Base-by-base conservation (phyloP, 106 monocot species). In the Phalaenopsis equestris region DNA sequence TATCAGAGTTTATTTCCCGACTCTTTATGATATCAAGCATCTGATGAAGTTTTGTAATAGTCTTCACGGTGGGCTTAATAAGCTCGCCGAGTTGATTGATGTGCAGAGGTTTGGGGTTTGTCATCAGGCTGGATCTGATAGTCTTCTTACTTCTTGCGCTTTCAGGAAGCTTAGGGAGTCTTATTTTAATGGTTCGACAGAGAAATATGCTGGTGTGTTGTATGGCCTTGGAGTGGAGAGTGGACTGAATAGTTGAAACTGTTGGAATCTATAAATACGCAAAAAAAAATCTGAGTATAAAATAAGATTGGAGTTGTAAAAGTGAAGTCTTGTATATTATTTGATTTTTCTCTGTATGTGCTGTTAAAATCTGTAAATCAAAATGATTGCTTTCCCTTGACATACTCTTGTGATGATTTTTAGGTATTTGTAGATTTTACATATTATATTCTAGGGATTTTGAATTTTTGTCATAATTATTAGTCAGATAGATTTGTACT, bases 21-120 rank as follows among this genome's bases (percentile, higher is more conserved):
- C 57, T 2, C 16, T 85, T 0, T 86, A 81, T 36, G 81, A 86
- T 56, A 76, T 85, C 30, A 85, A 85, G 73, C 85, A 85, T 41
- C 78, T 85, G 42, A 85, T 85, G 85, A 85, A 85, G 81, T 85
- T 85, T 78, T 81, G 78, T 49, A 85, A 85, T 49, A 81, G 85
- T 42, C 52, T 85, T 23, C 86, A 86, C 21, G 86, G 86, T 0
- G 86, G 86, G 37, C 55, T 86, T 14, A 86, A 86, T 67, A 86
- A 86, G 67, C 75, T 86, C 3, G 86, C 86, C 0, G 86, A 86
- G 81, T 64, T 86, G 74, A 48, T 86, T 8, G 86, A 82, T 64
- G 86, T 86, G 61, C 78, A 86, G 55, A 82, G 86, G 10, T 75
- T 86, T 68, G 86, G 86, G 41, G 47, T 81, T 43, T 86, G 86